Evolutionary conservation across 2,329 filamentous ascomycete species (phyloP), one percentile per base, ranked within the genome.

Genomic region (Graphium sp.): DNA sequence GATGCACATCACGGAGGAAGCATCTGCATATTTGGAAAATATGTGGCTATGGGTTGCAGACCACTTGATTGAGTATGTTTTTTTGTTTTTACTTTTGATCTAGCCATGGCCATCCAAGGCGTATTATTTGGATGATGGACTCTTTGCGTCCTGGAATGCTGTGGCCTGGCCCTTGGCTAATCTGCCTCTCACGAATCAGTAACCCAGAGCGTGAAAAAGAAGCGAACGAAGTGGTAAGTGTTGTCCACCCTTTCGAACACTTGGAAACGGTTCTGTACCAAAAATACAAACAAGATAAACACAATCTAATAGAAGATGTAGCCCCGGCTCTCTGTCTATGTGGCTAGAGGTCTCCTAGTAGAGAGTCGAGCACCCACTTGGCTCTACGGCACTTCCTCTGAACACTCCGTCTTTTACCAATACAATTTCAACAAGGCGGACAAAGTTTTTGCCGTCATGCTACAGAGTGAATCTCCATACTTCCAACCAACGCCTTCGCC

Each of bases 1-100:
- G 29, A 43, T 67, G 6, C 60, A 64, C 35, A 35, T 67, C 4
- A 66, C 58, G 0, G 16, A 37, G 0, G 22, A 44, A n/a, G 48
- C 49, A 13, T 67, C 59, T 12, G 66, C 63, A 4, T 62, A 61
- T 34, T 48, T 60, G 33, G 56, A 61, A 35, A 60, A 66, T 37
- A 48, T 58, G 34, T 79, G 73, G 72, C 64, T 70, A 35, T 81
- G 74, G 74, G 66, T 68, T 8, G 65, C 74, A 2, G 75, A 81
- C 42, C 74, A 81, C 58, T 74, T 39, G 21, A 35, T 43, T 26
- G 39, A 43, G n/a, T n/a, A n/a, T n/a, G n/a, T n/a, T n/a, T n/a
- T n/a, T n/a, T n/a, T n/a, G n/a, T n/a, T n/a, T n/a, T n/a, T n/a
- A n/a, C n/a, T n/a, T n/a, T n/a, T n/a, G n/a, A n/a, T n/a, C n/a